These are phyloP conservation scores for Alisma plantagoaquatica DNA, from an alignment of 106 monocot genomes.

Conservation along the genomic window DNA sequence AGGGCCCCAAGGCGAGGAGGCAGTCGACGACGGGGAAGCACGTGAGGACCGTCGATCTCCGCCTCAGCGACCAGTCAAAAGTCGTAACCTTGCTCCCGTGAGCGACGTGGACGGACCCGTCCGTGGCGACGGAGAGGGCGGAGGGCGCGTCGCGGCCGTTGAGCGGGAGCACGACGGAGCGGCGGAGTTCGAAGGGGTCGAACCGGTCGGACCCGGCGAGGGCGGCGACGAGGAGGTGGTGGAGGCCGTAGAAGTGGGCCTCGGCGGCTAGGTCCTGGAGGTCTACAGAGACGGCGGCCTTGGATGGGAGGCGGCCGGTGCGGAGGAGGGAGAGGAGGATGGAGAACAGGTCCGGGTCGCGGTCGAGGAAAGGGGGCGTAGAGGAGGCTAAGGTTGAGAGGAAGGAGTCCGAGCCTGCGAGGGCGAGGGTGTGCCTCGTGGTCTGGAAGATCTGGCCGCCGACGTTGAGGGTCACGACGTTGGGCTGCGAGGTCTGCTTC, in stretches of 20 bases:
- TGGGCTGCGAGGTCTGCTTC: neutral
- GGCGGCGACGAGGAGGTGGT: constrained; percentile 12
- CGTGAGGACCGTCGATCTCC: constrained; percentile 40
- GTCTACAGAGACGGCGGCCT: constrained; percentile 8
- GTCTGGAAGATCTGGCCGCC: constrained; percentile 85
- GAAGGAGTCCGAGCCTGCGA: constrained; percentile 30
- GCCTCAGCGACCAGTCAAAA: constrained; percentile 29
- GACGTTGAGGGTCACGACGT: constrained; percentile 59
- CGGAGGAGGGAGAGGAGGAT: constrained; percentile 57
- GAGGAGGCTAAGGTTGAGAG: constrained; percentile 15
- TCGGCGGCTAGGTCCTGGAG: constrained; percentile 29
- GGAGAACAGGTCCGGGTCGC: constrained; percentile 46
- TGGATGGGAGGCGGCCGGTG: constrained; percentile 16
- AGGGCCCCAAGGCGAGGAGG: constrained; percentile 30
- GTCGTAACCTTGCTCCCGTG: constrained; percentile 51
- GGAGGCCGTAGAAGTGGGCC: constrained; percentile 39
- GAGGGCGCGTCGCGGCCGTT: constrained; percentile 31
- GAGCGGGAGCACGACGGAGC: constrained; percentile 33
- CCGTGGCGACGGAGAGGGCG: constrained; percentile 20
- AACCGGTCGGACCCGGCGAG: constrained; percentile 14
- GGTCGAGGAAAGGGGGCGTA: constrained; percentile 35
- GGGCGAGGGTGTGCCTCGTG: constrained; percentile 44
- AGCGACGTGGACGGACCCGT: constrained; percentile 33
- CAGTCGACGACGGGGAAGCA: constrained; percentile 49
- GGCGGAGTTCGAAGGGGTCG: constrained; percentile 25